Evolutionary conservation across 768 basidiomycete genomes (phyloP).

Genomic region (Hydnomerulius pinastri): DNA sequence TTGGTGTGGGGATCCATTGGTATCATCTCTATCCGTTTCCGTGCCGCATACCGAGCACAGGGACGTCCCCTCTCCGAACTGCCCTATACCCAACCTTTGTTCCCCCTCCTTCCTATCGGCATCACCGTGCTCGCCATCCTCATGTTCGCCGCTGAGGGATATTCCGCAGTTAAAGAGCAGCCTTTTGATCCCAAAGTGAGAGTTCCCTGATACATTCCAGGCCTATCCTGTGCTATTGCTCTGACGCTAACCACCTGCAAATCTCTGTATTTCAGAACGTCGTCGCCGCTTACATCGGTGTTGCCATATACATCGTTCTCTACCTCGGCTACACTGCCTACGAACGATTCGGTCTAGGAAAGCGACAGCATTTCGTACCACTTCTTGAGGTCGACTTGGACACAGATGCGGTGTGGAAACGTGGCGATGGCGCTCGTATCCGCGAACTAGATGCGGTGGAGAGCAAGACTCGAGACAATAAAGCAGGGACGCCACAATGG

Average conservation of each 20-base stretch:
- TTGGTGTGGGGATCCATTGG: conserved; percentile 68
- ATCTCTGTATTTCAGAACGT: conserved; percentile 41
- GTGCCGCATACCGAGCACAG: conserved; percentile 57
- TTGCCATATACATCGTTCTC: conserved; percentile 46
- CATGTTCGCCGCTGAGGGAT: conserved; percentile 60
- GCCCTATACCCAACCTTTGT: conserved; percentile 59
- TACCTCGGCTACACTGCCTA: conserved; percentile 47
- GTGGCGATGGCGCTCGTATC: conserved; percentile 41
- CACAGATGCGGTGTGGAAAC: conserved; percentile 55
- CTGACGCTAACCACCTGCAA: background rate
- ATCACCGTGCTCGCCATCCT: conserved; percentile 50
- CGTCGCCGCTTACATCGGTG: conserved; percentile 56
- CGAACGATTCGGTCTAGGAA: conserved; percentile 35
- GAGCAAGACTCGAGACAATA: background rate
- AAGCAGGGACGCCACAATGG: no score
- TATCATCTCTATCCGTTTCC: conserved; percentile 59
- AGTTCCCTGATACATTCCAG: background rate
- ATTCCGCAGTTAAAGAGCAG: conserved; percentile 45
- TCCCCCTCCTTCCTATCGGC: conserved; percentile 50
- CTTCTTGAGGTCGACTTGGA: conserved; percentile 47
- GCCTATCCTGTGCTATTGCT: background rate
- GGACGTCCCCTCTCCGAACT: conserved; percentile 52
- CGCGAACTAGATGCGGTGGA: conserved; percentile 35
- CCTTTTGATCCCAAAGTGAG: conserved; percentile 47
- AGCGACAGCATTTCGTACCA: conserved; percentile 42